phyloP scores from a whole-genome alignment of 2,329 filamentous ascomycete species.

The Chalara sp. region DNA sequence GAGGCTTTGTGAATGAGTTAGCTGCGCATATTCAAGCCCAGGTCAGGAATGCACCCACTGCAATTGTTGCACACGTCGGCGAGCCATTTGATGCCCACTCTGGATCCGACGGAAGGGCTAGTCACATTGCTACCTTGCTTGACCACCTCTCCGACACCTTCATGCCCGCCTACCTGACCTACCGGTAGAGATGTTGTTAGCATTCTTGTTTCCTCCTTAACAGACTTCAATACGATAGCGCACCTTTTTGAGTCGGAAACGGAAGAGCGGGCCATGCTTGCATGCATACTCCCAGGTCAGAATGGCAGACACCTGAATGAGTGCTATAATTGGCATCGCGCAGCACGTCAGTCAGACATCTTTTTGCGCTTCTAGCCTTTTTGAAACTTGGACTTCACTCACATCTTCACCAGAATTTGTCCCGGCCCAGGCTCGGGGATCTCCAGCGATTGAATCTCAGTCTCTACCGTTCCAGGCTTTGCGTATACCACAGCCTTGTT shows the following conservation, averaged over 20 bases:
- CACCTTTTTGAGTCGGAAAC: constrained; percentile 1
- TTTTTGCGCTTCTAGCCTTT: not conserved
- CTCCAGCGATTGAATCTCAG: not conserved
- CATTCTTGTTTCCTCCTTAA: not conserved
- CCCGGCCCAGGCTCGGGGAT: not conserved
- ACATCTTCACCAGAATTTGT: not conserved
- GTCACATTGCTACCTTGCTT: constrained; percentile 46
- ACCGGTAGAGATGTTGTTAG: not conserved
- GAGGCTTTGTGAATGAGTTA: constrained; percentile 13
- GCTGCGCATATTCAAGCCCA: not conserved
- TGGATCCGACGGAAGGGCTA: not conserved
- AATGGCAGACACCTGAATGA: constrained; percentile 11
- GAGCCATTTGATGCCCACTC: constrained; percentile 59
- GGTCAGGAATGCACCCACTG: constrained; percentile 10
- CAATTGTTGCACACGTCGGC: constrained; percentile 46
- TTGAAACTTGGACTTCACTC: too few species aligned
- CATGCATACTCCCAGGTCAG: constrained; percentile 8
- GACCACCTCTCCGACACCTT: constrained; percentile 57
- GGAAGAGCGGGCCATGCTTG: constrained; percentile 4
- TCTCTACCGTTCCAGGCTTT: not conserved
- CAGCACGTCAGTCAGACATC: not conserved
- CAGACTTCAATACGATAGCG: not conserved
- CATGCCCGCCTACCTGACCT: constrained; percentile 60
- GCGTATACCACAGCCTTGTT: not conserved
- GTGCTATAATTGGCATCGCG: not conserved